Evolutionary conservation across 352 stramenopile species (phyloP).

Genomic region (Phytopythium chamaehyphon): DNA sequence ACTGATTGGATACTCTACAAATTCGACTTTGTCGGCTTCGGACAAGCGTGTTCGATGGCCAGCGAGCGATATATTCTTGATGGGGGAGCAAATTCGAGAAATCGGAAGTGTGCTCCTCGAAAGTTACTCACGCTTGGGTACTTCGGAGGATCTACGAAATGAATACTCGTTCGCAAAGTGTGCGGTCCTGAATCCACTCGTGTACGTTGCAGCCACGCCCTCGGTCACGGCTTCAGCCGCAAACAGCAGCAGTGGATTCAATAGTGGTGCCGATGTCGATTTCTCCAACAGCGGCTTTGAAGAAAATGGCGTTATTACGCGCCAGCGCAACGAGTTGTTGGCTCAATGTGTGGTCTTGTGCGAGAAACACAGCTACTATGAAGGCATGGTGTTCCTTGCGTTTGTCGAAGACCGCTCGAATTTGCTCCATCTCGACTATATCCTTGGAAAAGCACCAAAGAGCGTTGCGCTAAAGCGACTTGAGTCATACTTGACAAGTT

Average conservation of each 20-base stretch:
- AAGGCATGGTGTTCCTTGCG: conserved; percentile 77
- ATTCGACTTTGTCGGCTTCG: not conserved
- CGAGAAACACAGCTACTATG: conserved; percentile 76
- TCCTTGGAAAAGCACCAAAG: conserved; percentile 54
- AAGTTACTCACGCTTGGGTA: conserved; percentile 49
- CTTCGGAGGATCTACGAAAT: conserved; percentile 56
- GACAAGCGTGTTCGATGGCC: conserved; percentile 42
- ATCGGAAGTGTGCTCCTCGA: conserved; percentile 53
- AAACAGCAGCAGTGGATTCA: conserved; percentile 1
- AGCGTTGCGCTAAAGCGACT: conserved; percentile 51
- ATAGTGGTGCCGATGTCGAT: not conserved
- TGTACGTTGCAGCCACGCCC: conserved; percentile 52
- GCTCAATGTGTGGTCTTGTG: conserved; percentile 48
- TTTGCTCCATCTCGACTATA: conserved; percentile 60
- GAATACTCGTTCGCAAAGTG: conserved; percentile 58
- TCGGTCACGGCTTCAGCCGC: conserved; percentile 9
- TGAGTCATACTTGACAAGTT: conserved; percentile 55
- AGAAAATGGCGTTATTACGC: conserved; percentile 17
- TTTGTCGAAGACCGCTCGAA: conserved; percentile 61
- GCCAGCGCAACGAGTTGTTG: conserved; percentile 55
- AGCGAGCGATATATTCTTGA: conserved; percentile 59
- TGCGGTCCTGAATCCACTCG: conserved; percentile 60
- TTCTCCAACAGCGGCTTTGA: conserved; percentile 1
- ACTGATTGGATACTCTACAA: conserved; percentile 43
- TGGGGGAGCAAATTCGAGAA: conserved; percentile 53